Percentiles rank a stretch among this genome's conserved stretches.
These are phyloP conservation scores for Cicer yamashitae DNA, from an alignment of 306 rosid genomes.

Conservation along the genomic window DNA sequence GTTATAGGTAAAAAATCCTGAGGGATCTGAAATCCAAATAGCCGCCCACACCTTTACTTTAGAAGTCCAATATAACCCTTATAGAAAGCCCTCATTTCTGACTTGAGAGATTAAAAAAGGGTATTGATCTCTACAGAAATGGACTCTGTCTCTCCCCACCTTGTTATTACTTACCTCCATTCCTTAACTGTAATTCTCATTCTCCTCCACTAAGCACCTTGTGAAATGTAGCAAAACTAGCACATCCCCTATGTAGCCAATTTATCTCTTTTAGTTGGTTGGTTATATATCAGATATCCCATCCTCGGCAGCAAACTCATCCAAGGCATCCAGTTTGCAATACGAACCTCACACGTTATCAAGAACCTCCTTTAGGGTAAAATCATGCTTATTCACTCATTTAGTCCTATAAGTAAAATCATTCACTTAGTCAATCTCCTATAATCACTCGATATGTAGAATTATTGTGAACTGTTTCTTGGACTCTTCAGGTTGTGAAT, in stretches of 20 bases:
- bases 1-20: not conserved
- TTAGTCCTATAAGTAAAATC: not conserved
- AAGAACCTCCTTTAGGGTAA: no score
- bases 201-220: not conserved
- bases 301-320: no score
- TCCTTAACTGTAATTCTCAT: not conserved
- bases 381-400: not conserved
- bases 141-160: not conserved
- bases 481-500: not conserved
- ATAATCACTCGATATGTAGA: not conserved
- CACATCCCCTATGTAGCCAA: not conserved
- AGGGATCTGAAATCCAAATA: not conserved
- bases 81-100: not conserved
- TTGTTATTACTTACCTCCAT: not conserved
- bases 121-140: not conserved
- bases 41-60: not conserved
- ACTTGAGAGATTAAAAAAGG: conserved; percentile 5
- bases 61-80: not conserved
- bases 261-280: no score
- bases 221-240: not conserved
- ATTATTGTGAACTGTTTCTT: not conserved
- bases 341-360: no score
- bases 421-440: not conserved
- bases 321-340: no score
- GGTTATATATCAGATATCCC: no score